These are phyloP conservation scores for Tuber indicum DNA, from an alignment of 495 filamentous ascomycete species.

Conservation along the genomic window DNA sequence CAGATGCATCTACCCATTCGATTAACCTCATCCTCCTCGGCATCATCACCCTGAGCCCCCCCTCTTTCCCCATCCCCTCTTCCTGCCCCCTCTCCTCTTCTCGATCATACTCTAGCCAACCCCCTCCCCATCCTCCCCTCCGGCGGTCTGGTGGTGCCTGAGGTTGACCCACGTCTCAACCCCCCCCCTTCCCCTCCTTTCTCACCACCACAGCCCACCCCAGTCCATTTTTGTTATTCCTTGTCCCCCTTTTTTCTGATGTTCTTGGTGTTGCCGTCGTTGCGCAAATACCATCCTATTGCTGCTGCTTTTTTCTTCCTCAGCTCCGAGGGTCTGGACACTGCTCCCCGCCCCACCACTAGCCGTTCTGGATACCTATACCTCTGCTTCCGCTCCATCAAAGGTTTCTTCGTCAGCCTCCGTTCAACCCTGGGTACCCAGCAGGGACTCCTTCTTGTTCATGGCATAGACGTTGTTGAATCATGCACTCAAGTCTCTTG, in stretches of 20 bases:
- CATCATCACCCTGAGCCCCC: conserved; percentile 36
- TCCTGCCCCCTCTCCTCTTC: conserved; percentile 18
- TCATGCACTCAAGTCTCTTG: conserved; percentile 42
- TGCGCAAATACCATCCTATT: conserved; percentile 37
- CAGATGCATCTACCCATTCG: conserved; percentile 39
- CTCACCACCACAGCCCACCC: conserved; percentile 5
- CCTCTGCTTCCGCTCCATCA: conserved; percentile 26
- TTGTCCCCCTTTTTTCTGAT: conserved; percentile 39
- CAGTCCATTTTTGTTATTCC: conserved; percentile 25
- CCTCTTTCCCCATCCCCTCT: conserved; percentile 20
- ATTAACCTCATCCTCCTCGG: conserved; percentile 33
- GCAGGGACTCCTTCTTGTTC: conserved; percentile 34
- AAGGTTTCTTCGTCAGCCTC: conserved; percentile 37
- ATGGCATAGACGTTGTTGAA: conserved; percentile 41
- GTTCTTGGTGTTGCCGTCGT: conserved; percentile 33
- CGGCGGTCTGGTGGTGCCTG: conserved; percentile 33
- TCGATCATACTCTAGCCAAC: conserved; percentile 3
- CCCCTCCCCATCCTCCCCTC: conserved; percentile 5
- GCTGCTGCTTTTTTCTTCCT: conserved; percentile 36
- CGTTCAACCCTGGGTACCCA: conserved; percentile 34
- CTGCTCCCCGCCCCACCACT: conserved; percentile 30
- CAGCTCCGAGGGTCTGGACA: conserved; percentile 32
- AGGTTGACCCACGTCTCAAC: conserved; percentile 35
- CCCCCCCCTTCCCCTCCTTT: conserved; percentile 14
- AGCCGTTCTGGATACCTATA: conserved; percentile 29